Conservation (phyloP, 2,329 filamentous ascomycete genomes). For the Bipolaris bicolor region DNA sequence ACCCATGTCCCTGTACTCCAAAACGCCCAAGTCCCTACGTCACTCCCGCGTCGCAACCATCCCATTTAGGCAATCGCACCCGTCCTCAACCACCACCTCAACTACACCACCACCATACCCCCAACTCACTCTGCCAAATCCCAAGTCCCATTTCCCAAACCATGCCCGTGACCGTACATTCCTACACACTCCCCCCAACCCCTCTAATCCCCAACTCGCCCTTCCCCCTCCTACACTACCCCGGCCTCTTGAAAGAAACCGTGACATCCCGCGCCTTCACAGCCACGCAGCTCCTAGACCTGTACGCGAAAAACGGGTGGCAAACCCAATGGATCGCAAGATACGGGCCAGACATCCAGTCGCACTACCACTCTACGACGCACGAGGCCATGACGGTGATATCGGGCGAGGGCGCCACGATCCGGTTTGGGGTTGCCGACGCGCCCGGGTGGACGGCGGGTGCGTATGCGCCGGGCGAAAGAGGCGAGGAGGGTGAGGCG, state of each 20-base stretch:
- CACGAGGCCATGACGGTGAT: slow-evolving; percentile 66
- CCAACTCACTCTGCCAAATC: background rate
- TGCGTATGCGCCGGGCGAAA: slow-evolving; percentile 45
- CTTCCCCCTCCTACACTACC: slow-evolving; percentile 61
- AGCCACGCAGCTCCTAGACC: slow-evolving; percentile 49
- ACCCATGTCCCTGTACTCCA: background rate
- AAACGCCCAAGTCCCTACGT: slow-evolving; percentile 7
- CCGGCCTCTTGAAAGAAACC: slow-evolving; percentile 47
- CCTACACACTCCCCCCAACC: slow-evolving; percentile 34
- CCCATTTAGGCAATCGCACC: slow-evolving; percentile 12
- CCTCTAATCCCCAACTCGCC: slow-evolving; percentile 51
- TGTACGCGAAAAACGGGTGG: slow-evolving; percentile 60
- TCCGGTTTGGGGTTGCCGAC: slow-evolving; percentile 63
- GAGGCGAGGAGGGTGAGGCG: slow-evolving; percentile 53
- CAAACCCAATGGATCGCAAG: slow-evolving; percentile 63
- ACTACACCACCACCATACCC: too few species aligned
- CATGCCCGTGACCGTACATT: slow-evolving; percentile 24
- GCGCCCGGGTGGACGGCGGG: slow-evolving; percentile 27
- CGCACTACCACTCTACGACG: slow-evolving; percentile 61
- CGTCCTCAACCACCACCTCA: background rate
- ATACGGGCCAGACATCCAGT: slow-evolving; percentile 61
- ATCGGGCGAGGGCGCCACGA: slow-evolving; percentile 57
- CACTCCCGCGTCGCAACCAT: slow-evolving; percentile 5
- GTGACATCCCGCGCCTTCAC: slow-evolving; percentile 32
- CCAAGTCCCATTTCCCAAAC: background rate